Evolutionary conservation across 176 grass and related monocot species (phyloP).

Genomic region (Pharus latifolius): DNA sequence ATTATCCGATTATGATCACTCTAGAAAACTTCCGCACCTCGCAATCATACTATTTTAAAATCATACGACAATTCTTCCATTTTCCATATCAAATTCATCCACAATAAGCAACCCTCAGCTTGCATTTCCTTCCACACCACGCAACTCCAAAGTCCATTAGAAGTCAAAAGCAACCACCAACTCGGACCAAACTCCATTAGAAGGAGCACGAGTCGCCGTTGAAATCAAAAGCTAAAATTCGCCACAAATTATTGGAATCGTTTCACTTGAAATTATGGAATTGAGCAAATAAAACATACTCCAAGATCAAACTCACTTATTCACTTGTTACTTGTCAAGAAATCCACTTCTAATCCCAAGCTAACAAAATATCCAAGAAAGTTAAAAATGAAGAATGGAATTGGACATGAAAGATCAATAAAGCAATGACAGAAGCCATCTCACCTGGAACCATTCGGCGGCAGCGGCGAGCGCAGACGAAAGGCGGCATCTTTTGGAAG

Average conservation of each 20-base stretch:
- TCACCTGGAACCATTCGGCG: constrained; percentile 31
- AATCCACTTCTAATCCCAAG: neutral
- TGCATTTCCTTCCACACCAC: neutral
- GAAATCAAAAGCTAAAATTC: neutral
- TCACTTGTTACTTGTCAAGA: neutral
- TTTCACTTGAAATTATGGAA: neutral
- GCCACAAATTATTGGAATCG: neutral
- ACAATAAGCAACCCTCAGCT: neutral
- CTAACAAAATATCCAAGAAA: neutral
- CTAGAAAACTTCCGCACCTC: neutral
- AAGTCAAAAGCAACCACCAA: constrained; percentile 26
- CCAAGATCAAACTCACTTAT: neutral
- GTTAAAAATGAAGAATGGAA: neutral
- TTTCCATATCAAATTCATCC: constrained; percentile 4
- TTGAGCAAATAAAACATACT: neutral
- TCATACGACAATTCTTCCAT: neutral
- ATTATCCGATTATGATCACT: neutral
- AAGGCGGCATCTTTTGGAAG: constrained; percentile 25
- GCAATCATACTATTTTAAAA: constrained; percentile 1
- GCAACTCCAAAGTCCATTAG: neutral
- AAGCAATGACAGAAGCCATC: neutral
- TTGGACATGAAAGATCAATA: neutral
- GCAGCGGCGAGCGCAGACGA: constrained; percentile 24
- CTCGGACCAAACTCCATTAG: neutral
- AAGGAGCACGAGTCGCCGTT: neutral